Evolutionary conservation across 73 alveolate genomes (phyloP).

Genomic region (Paramecium sonneborni): DNA sequence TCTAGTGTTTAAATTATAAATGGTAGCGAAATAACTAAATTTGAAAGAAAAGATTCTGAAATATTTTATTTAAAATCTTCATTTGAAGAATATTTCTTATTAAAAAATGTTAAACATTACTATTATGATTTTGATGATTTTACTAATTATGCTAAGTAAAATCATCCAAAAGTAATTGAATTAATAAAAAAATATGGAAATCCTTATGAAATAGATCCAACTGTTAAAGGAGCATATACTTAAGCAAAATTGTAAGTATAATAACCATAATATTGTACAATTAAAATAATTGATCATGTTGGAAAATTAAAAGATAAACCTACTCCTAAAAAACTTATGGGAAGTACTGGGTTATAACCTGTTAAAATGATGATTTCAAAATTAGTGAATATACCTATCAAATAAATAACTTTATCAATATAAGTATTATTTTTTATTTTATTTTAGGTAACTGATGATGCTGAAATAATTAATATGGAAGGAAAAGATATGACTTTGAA

Average conservation of each 20-base stretch:
- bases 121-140: conserved; percentile 64
- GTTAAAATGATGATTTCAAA: conserved; percentile 22
- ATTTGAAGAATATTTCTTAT: conserved; percentile 71
- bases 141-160: conserved; percentile 54
- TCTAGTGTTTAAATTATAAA: conserved; percentile 63
- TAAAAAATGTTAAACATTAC: conserved; percentile 61
- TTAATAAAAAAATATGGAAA: conserved; percentile 73
- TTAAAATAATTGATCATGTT: conserved; percentile 5
- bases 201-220: conserved; percentile 72
- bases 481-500: conserved; percentile 44
- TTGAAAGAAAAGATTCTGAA: conserved; percentile 77
- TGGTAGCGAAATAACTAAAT: conserved; percentile 69
- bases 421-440: background rate
- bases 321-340: conserved; percentile 29
- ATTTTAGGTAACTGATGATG: conserved; percentile 32
- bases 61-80: conserved; percentile 68
- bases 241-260: background rate
- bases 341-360: background rate
- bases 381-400: conserved; percentile 26
- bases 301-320: conserved; percentile 43
- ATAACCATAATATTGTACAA: conserved; percentile 1
- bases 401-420: background rate
- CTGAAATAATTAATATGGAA: background rate
- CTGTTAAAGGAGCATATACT: conserved; percentile 22
- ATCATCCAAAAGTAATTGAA: conserved; percentile 69